Evolutionary conservation across 352 stramenopile genomes (phyloP), one percentile per base, ranked within the genome.

Genomic region (Phytophthora hybrid): DNA sequence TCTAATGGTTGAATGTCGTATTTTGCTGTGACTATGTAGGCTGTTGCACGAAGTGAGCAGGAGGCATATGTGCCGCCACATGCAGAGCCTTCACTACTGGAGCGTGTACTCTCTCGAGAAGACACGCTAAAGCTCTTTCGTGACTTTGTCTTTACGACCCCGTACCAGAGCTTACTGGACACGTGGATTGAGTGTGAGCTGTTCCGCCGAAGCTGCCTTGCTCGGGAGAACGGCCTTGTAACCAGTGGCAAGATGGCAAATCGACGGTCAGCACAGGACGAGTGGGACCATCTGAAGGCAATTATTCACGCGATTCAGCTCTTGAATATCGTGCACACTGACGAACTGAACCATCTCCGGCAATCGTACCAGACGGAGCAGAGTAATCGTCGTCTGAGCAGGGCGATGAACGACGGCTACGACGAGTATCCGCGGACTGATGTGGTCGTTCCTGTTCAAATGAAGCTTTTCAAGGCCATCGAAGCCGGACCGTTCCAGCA

Each of bases 161-260:
- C 82, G 10, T 83, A 85, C 23, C 86, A 93, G 53, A 79, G 69
- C 44, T 80, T 96, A 18, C 51, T 96, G 53, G 88, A 96, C 61
- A 93, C 88, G n/a, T 96, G 88, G 88, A 89, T 93, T 49, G 86
- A 96, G 63, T 95, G 87, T 59, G 89, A 96, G 54, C 71, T 92
- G 7, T 96, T 95, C 51, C 87, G 88, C 16, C 79, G 85, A 18
- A 90, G 86, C 29, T 92, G 85, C 34, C 74, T 93, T 18, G 84
- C 84, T 18, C 83, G 87, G 41, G 86, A 93, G 55, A 87, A 82
- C 44, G 74, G 75, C 11, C 71, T 83, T 61, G 68, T 84, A 58
- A 82, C 60, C 39, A 79, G 71, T 39, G 61, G 63, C 32, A 63
- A 64, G 4, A 71, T 81, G 49, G 32, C 63, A 31, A 71, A 71